A percentile compares a stretch with the other conserved stretches of the same genome.
Evolutionary conservation across 345 rosid genomes (phyloP).

Genomic region (Punica granatum): DNA sequence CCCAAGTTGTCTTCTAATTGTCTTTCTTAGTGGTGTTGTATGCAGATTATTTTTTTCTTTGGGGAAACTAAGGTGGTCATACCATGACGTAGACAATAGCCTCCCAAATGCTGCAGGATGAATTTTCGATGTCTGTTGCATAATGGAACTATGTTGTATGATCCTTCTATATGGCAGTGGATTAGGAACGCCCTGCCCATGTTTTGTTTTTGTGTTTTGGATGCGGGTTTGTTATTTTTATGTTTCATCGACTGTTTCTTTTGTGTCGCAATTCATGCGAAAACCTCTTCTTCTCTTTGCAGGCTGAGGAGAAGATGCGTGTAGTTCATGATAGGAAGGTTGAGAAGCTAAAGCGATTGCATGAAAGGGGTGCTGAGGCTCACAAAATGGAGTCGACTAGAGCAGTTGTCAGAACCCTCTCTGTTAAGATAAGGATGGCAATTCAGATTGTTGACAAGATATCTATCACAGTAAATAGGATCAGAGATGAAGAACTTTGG

Average conservation of each 20-base stretch:
- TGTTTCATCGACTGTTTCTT: neutral
- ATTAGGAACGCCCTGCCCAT: neutral
- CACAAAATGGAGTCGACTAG: slow-evolving; percentile 54
- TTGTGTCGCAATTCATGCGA: slow-evolving; percentile 4
- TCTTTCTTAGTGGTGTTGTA: neutral
- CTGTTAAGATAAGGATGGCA: slow-evolving; percentile 79
- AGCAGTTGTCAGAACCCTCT: slow-evolving; percentile 44
- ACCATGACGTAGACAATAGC: neutral
- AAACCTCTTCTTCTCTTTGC: slow-evolving; percentile 13
- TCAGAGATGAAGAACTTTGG: slow-evolving; percentile 95
- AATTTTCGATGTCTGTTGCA: neutral
- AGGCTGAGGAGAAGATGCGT: slow-evolving; percentile 94
- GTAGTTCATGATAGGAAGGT: slow-evolving; percentile 63
- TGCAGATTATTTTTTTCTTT: neutral
- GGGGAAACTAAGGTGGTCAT: neutral
- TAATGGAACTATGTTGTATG: neutral
- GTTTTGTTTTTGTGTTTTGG: neutral
- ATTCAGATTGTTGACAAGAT: slow-evolving; percentile 86
- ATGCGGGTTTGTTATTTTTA: neutral
- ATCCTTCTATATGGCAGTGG: neutral
- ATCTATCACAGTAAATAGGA: slow-evolving; percentile 74
- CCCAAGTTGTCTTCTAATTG: neutral
- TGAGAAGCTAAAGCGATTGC: slow-evolving; percentile 64
- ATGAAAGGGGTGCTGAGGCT: slow-evolving; percentile 78
- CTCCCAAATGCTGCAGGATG: neutral